Base-by-base conservation (phyloP, 2,329 filamentous ascomycete genomes). In the Trichoderma oligosporum region DNA sequence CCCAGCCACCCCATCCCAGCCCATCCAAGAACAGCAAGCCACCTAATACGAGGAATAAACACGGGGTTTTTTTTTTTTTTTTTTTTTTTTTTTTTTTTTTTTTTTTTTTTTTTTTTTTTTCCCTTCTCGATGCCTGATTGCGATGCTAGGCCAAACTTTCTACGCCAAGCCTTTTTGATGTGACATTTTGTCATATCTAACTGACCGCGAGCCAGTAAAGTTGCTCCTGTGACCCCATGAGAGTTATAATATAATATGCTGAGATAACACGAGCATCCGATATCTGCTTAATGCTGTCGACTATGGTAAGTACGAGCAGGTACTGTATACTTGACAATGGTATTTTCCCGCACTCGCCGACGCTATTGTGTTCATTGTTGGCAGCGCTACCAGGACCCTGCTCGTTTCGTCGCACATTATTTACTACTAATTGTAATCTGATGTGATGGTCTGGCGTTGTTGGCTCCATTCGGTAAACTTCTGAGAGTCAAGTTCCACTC, bases 291-390 rank as follows among this genome's bases (percentile, higher is more conserved):
- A 29, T 52, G 35, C 35, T n/a, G n/a, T n/a, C n/a, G n/a, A n/a
- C n/a, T n/a, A n/a, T n/a, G n/a, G n/a, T n/a, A n/a, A n/a, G n/a
- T n/a, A n/a, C n/a, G n/a, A n/a, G n/a, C n/a, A n/a, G n/a, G 27
- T 31, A 31, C 27, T 7, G 16, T 39, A 14, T 39, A 39, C 35
- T 39, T 39, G 35, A 14, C 12, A 6, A 7, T 18, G 7, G 36
- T 56, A 48, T 58, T 53, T 46, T 58, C 41, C 56, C 56, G 48
- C 25, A 47, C 27, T 53, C 42, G 27, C 56, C 56, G 47, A 42
- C 56, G 56, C 56, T 46, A 53, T 36, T 22, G 35, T 33, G 29
- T 8, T 35, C 16, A 58, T 58, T 47, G 56, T 54, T 38, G 46
- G 45, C 35, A 47, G 14, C n/a, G 16, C 16, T 41, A 36, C 35